Conservation (phyloP, 2,329 filamentous ascomycete species). For the Tolypocladium cylindrosporum region DNA sequence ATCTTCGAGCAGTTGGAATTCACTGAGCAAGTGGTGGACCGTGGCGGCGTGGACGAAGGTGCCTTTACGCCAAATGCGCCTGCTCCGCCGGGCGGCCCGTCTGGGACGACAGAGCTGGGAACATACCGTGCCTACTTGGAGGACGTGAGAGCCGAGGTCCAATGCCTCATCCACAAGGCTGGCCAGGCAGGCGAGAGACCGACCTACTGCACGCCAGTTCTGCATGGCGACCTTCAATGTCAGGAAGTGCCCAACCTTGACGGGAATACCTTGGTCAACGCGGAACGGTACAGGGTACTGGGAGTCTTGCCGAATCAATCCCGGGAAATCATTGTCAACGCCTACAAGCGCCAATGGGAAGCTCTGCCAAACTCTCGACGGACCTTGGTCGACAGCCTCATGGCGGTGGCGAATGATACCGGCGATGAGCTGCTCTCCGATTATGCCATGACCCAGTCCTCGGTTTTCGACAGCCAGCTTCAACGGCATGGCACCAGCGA, state of each 20-base stretch:
- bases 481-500: conserved; percentile 16
- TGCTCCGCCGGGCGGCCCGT: conserved; percentile 20
- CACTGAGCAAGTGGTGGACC: conserved; percentile 25
- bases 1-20: conserved; percentile 43
- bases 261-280: conserved; percentile 17
- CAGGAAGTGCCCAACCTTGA: conserved; percentile 17
- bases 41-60: conserved; percentile 28
- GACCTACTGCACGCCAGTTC: conserved; percentile 17
- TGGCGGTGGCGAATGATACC: conserved; percentile 23
- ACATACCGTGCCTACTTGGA: conserved; percentile 38
- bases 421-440: conserved; percentile 23
- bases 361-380: conserved; percentile 18
- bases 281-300: conserved; percentile 23
- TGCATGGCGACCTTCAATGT: conserved; percentile 21
- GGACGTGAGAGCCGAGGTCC: conserved; percentile 37
- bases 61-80: conserved; percentile 24
- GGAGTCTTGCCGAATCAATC: conserved; percentile 26
- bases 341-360: conserved; percentile 31
- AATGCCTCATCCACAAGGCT: conserved; percentile 28
- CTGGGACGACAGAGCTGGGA: conserved; percentile 24
- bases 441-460: conserved; percentile 27
- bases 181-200: conserved; percentile 19
- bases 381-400: conserved; percentile 21
- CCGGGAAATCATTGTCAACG: conserved; percentile 24
- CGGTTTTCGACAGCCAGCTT: conserved; percentile 26